Conservation (phyloP, 148 eudicot genomes). For the Euryodendron excelsum region DNA sequence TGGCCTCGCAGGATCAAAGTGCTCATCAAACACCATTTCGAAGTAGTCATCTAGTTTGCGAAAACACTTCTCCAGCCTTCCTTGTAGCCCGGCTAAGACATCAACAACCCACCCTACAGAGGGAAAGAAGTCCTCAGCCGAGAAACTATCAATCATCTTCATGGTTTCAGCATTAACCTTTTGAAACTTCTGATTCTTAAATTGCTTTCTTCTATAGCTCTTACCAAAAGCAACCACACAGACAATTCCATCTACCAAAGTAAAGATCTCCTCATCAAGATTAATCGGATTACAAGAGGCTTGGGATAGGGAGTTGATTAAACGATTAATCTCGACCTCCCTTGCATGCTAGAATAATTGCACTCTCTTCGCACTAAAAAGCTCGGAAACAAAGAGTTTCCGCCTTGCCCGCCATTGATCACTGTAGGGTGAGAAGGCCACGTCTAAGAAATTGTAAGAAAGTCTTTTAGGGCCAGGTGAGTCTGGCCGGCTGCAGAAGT, state of each 20-base stretch:
- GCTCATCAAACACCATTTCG: background rate
- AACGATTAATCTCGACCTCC: background rate
- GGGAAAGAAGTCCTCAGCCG: background rate
- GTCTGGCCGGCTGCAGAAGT: background rate
- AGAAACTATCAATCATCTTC: background rate
- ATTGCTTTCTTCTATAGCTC: background rate
- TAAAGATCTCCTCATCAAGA: background rate
- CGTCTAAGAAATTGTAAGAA: conserved; percentile 7
- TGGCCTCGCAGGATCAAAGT: background rate
- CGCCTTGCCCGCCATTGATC: conserved; percentile 3
- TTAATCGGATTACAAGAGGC: background rate
- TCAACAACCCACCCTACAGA: background rate
- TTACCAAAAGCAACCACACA: background rate
- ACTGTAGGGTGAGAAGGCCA: background rate
- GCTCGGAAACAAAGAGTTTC: background rate
- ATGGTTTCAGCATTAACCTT: background rate
- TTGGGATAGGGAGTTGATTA: background rate
- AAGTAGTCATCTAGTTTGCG: background rate
- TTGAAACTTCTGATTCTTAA: background rate
- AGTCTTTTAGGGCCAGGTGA: background rate
- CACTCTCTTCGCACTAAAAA: background rate
- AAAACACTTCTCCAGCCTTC: background rate
- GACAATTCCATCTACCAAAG: background rate
- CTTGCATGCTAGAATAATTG: background rate
- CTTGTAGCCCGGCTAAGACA: background rate